Percentiles rank a stretch among this genome's conserved stretches.
phyloP scores from a whole-genome alignment of 495 filamentous ascomycete species.

The Penicillium cataractarum region DNA sequence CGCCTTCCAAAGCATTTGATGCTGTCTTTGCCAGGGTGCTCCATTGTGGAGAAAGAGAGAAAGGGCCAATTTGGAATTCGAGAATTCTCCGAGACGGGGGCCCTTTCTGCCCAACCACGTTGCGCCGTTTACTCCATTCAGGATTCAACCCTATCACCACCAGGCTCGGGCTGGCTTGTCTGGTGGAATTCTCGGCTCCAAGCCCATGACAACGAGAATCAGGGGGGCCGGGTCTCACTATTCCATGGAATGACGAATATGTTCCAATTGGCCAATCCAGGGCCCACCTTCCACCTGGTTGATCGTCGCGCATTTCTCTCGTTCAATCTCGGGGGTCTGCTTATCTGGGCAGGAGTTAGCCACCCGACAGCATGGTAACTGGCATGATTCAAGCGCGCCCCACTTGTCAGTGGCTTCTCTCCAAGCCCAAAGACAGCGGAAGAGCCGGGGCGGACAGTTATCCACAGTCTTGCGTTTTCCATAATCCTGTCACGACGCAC shows the following conservation, averaged over 20 bases:
- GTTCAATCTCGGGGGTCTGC: background rate
- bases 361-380: conserved; percentile 2
- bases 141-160: background rate
- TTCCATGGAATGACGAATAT: background rate
- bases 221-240: background rate
- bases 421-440: background rate
- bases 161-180: too few relatives aligned
- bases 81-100: background rate
- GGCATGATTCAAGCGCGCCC: conserved; percentile 10
- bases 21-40: background rate
- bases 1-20: background rate
- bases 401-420: background rate
- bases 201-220: background rate
- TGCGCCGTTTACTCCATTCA: background rate
- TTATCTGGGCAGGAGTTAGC: conserved; percentile 11
- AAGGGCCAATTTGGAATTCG: background rate
- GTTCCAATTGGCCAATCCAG: background rate
- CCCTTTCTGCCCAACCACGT: background rate
- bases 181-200: background rate
- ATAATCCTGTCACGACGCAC: background rate
- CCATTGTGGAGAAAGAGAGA: background rate
- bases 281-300: background rate
- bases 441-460: too few relatives aligned
- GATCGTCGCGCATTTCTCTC: background rate
- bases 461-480: too few relatives aligned